Base-by-base conservation (phyloP, 371 early-diverging fungal genomes). In the Rhizopus delemar region DNA sequence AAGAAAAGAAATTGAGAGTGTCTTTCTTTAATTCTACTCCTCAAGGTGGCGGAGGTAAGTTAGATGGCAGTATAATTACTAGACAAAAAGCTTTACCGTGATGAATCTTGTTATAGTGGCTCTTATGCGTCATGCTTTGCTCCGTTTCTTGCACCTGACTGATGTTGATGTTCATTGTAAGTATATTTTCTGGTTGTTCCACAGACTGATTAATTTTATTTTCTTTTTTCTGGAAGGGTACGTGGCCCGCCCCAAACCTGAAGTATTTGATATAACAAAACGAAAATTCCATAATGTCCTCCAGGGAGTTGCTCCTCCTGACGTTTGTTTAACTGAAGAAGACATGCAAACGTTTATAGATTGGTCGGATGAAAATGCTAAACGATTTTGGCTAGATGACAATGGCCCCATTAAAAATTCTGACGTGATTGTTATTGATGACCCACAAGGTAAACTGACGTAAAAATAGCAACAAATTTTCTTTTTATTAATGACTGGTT, bases 211-310 rank as follows among this genome's bases (percentile, higher is more conserved):
- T 0, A 12, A 41, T 52, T 31, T 43, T 29, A 16, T 43, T 28
- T 49, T 33, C 31, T 43, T 53, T 49, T 13, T 50, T 43, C 45
- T 1, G 16, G 6, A 56, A 81, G 81, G 88, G 89, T 87, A 77
- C 64, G 90, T 90, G 41, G 82, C 86, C 58, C 83, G 88, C 53
- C 92, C 92, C 43, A 88, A 87, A 59, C 90, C 91, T 8, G 87
- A 86, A 53, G 86, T 93, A 8, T 92, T 91, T 75, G 86, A 89
- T 57, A 89, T 91, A 50, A 92, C 93, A 48, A 92, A 92, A 68
- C 78, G 87, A 70, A 92, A 93, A 65, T 88, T 93, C 70, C 95
- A 94, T 71, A 94, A 94, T 71, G 86, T 93, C 6, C 81, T 93
- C 46, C 95, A 94, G 80, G 91, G 92, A 53, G 93, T 93, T n/a